Base-by-base conservation (phyloP, 2,329 filamentous ascomycete species). In the Talaromyces sp. region DNA sequence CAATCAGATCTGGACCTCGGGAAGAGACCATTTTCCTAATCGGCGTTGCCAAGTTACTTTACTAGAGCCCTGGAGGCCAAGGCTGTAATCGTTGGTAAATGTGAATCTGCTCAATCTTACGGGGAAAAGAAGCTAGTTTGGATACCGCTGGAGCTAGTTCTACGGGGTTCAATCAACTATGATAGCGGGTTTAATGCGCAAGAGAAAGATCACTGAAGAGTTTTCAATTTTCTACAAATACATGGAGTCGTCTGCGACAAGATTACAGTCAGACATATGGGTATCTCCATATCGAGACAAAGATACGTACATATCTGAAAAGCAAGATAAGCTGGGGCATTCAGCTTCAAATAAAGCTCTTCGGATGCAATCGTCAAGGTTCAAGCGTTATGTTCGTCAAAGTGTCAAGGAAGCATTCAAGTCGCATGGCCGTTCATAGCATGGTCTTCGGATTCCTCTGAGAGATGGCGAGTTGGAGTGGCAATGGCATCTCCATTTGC, bases 21-120 rank as follows among this genome's bases (percentile, higher is more conserved):
- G 24, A 27, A 9, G 19, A 41, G 51, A 54, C 51, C 51, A 54
- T 11, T 54, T 49, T 49, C 47, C 46, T 49, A 58, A 53, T 54
- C 29, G 24, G 37, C 32, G 16, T 40, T 33, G 49, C 32, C 41
- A 29, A 35, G 36, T 35, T 40, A 11, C 17, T 6, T n/a, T n/a
- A 27, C 24, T 27, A 5, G 24, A 27, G 24, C 7, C 7, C 7
- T 37, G 35, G n/a, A 9, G 24, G 24, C 24, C 24, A 27, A 27
- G 24, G 24, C 9, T 27, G 9, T 27, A 5, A 27, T 27, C 5
- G 4, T 9, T 27, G 24, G 9, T 27, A 9, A 9, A 27, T 4
- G 24, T 27, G 24, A 27, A 9, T 4, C 9, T 4, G 24, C 4
- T 27, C 24, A 27, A 9, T 27, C 5, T 9, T 27, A 27, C 9